Evolutionary conservation across 1,284 basidiomycete genomes (phyloP).

Genomic region (Sanguinoderma infundibulare): DNA sequence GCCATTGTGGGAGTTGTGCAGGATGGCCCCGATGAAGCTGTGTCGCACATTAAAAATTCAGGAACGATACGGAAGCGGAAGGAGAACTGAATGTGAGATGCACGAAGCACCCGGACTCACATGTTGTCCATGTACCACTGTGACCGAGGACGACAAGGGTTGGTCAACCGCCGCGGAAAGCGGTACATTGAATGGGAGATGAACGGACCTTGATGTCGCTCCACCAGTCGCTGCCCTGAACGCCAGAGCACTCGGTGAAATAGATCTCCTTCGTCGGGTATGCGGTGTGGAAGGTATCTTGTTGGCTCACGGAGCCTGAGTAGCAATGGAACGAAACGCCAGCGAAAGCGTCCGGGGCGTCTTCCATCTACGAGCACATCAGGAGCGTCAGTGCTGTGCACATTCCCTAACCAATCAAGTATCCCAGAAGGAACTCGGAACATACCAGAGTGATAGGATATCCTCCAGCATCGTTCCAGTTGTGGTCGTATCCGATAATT

Average conservation of each 20-base stretch:
- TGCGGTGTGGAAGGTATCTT: conserved; percentile 48
- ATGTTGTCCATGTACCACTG: conserved; percentile 63
- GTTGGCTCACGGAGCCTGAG: conserved; percentile 42
- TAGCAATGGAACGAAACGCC: conserved; percentile 60
- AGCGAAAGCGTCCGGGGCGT: conserved; percentile 47
- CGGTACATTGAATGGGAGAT: background rate
- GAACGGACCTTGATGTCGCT: conserved; percentile 66
- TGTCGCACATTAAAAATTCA: background rate
- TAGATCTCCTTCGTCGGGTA: conserved; percentile 54
- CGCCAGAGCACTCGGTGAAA: conserved; percentile 58
- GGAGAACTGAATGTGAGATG: background rate
- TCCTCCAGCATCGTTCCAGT: conserved; percentile 52
- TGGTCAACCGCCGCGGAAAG: background rate
- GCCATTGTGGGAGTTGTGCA: conserved; percentile 51
- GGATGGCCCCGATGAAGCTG: conserved; percentile 49
- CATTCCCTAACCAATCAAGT: background rate
- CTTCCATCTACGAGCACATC: conserved; percentile 45
- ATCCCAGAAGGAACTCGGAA: background rate
- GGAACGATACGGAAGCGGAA: background rate
- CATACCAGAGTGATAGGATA: conserved; percentile 53
- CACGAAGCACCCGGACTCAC: conserved; percentile 39
- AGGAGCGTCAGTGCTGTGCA: background rate
- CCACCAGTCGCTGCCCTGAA: conserved; percentile 74
- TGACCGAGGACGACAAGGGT: background rate
- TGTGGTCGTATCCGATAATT: conserved; percentile 55